These are phyloP conservation scores for Puccinia hordei DNA, from an alignment of 1,284 basidiomycete species.

Conservation along the genomic window DNA sequence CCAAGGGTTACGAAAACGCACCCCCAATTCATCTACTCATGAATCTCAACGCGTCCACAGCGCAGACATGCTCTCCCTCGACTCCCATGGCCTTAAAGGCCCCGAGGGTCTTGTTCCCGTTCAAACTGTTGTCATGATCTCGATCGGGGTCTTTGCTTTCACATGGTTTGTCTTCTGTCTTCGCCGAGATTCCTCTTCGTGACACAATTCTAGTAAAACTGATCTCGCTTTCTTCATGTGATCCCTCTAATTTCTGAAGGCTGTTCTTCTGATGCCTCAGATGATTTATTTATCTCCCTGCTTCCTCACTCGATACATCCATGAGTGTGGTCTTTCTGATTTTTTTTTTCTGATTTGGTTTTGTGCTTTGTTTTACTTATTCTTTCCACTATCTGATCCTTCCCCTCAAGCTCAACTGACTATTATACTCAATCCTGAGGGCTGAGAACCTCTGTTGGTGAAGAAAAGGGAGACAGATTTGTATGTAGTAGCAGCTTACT, in stretches of 20 bases:
- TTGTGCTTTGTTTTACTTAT: slow-evolving; percentile 19
- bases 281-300: neutral
- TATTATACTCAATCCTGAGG: too few relatives aligned
- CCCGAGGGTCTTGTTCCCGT: slow-evolving; percentile 75
- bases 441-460: too few relatives aligned
- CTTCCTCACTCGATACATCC: too few relatives aligned
- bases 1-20: slow-evolving; percentile 18
- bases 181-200: neutral
- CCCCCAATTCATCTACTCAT: slow-evolving; percentile 54
- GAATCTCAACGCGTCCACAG: slow-evolving; percentile 3
- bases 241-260: slow-evolving; percentile 3
- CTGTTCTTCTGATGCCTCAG: neutral
- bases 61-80: slow-evolving; percentile 55
- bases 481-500: too few relatives aligned
- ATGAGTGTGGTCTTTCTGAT: neutral
- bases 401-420: neutral
- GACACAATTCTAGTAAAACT: neutral
- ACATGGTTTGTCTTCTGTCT: slow-evolving; percentile 63
- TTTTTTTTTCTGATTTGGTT: slow-evolving; percentile 2
- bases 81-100: slow-evolving; percentile 61
- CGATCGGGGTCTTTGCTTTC: slow-evolving; percentile 81
- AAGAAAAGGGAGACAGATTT: too few relatives aligned
- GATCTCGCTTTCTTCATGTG: slow-evolving; percentile 2
- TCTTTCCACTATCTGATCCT: neutral
- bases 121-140: slow-evolving; percentile 82